Conservation (phyloP, 2,329 filamentous ascomycete species). For the Bisporella sp. region DNA sequence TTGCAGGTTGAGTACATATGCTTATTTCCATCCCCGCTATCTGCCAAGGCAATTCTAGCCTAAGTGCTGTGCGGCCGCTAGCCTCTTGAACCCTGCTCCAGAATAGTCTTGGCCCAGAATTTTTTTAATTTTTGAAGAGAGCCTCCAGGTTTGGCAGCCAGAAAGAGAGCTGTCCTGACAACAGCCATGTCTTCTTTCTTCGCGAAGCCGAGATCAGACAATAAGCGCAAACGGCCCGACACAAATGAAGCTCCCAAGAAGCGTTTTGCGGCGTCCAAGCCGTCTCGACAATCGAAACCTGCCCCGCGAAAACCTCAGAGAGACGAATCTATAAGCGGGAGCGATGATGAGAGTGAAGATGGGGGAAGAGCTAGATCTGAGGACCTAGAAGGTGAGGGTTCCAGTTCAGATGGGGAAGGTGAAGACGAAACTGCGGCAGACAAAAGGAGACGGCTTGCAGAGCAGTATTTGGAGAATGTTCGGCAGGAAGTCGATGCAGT, state of each 20-base stretch:
- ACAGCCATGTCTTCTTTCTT: constrained; percentile 87
- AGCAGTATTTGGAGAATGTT: constrained; percentile 89
- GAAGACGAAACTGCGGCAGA: constrained; percentile 87
- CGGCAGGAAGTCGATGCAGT: constrained; percentile 73
- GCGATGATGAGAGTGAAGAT: constrained; percentile 65
- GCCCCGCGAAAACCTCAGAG: constrained; percentile 34
- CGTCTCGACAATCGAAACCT: constrained; percentile 27
- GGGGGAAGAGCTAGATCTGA: constrained; percentile 42
- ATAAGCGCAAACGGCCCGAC: constrained; percentile 75
- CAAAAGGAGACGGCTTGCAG: constrained; percentile 76
- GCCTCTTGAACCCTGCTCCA: too few relatives aligned
- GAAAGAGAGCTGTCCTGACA: background rate
- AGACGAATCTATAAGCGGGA: constrained; percentile 73
- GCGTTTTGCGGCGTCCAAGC: constrained; percentile 40
- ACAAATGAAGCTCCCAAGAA: constrained; percentile 53
- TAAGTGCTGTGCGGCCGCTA: too few relatives aligned
- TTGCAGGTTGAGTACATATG: too few relatives aligned
- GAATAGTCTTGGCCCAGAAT: too few relatives aligned
- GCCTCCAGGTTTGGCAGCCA: too few relatives aligned
- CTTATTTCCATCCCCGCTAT: too few relatives aligned
- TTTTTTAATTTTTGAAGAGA: too few relatives aligned
- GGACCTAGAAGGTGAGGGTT: constrained; percentile 45
- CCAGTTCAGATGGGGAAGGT: constrained; percentile 53
- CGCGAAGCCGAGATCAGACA: constrained; percentile 76
- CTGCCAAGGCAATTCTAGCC: too few relatives aligned